Evolutionary conservation across 495 filamentous ascomycete species (phyloP).

Genomic region (Daldinia bambusicola): DNA sequence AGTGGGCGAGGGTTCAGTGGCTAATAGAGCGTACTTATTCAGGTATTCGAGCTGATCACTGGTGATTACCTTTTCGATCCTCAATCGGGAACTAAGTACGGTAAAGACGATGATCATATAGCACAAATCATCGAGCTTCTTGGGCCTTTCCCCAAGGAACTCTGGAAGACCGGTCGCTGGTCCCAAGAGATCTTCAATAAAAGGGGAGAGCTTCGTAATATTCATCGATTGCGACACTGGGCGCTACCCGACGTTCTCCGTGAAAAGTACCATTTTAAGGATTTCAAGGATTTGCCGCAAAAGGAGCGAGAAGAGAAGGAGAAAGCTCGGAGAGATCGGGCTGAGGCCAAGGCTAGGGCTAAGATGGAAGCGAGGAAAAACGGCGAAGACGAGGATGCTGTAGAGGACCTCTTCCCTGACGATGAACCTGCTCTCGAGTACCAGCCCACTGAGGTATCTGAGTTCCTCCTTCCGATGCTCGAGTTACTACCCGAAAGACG

Average conservation of each 20-base stretch:
- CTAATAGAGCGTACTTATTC: constrained; percentile 13
- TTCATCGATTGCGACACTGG: constrained; percentile 97
- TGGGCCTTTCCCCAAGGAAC: constrained; percentile 89
- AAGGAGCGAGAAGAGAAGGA: constrained; percentile 46
- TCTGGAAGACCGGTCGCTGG: constrained; percentile 94
- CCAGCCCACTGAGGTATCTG: constrained; percentile 66
- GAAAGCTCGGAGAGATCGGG: constrained; percentile 42
- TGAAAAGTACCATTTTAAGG: constrained; percentile 95
- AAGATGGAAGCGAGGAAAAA: constrained; percentile 51
- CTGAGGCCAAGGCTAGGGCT: constrained; percentile 68
- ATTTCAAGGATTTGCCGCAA: constrained; percentile 56
- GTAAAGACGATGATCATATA: constrained; percentile 99
- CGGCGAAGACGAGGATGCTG: constrained; percentile 47
- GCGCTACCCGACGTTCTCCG: constrained; percentile 90
- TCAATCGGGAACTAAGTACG: constrained; percentile 98
- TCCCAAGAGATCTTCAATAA: constrained; percentile 98
- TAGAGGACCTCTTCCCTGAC: constrained; percentile 44
- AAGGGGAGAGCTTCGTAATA: constrained; percentile 97
- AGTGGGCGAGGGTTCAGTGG: neutral
- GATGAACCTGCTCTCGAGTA: constrained; percentile 45
- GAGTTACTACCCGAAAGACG: constrained; percentile 85
- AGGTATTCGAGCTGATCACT: constrained; percentile 98
- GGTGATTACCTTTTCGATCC: constrained; percentile 99
- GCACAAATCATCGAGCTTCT: constrained; percentile 99
- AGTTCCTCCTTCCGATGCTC: constrained; percentile 93